phyloP scores from a whole-genome alignment of 148 eudicot species.

The Drosera capensis region DNA sequence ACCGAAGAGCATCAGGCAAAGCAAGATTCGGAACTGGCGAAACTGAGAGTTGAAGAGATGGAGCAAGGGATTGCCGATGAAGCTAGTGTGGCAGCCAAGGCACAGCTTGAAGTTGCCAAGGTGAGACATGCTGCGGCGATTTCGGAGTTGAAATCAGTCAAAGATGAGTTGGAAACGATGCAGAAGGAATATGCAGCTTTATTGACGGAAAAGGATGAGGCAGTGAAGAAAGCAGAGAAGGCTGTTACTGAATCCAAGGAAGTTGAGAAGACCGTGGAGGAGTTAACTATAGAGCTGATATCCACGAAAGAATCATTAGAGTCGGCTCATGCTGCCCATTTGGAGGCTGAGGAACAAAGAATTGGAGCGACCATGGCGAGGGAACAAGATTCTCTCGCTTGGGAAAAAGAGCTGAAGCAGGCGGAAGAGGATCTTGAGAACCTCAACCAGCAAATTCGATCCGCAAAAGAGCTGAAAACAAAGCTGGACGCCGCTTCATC shows the following conservation, averaged over 20 bases:
- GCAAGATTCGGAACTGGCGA: slow-evolving; percentile 87
- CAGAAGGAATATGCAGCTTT: slow-evolving; percentile 39
- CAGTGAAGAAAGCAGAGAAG: slow-evolving; percentile 65
- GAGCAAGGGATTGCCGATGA: slow-evolving; percentile 90
- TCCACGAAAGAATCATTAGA: slow-evolving; percentile 67
- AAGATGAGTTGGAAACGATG: slow-evolving; percentile 37
- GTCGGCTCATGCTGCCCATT: slow-evolving; percentile 75
- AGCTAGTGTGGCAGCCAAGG: slow-evolving; percentile 81
- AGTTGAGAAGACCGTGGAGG: slow-evolving; percentile 82
- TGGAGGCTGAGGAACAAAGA: slow-evolving; percentile 92
- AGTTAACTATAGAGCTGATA: slow-evolving; percentile 69
- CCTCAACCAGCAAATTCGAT: slow-evolving; percentile 42
- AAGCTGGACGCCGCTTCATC: slow-evolving; percentile 49
- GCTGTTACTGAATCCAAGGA: slow-evolving; percentile 52
- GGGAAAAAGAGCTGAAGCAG: slow-evolving; percentile 78
- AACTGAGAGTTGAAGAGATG: slow-evolving; percentile 80
- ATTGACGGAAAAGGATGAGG: slow-evolving; percentile 49
- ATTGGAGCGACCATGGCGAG: slow-evolving; percentile 84
- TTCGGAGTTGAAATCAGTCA: slow-evolving; percentile 44
- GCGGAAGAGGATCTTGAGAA: slow-evolving; percentile 72
- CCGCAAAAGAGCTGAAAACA: slow-evolving; percentile 52
- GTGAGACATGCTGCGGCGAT: slow-evolving; percentile 58
- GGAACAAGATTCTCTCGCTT: slow-evolving; percentile 61
- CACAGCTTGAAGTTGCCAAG: slow-evolving; percentile 84
- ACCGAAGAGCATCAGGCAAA: slow-evolving; percentile 87